Percentiles rank a stretch among this genome's conserved stretches.
phyloP scores from a whole-genome alignment of 768 basidiomycete species.

The Tylopilus vinaceipallidus region DNA sequence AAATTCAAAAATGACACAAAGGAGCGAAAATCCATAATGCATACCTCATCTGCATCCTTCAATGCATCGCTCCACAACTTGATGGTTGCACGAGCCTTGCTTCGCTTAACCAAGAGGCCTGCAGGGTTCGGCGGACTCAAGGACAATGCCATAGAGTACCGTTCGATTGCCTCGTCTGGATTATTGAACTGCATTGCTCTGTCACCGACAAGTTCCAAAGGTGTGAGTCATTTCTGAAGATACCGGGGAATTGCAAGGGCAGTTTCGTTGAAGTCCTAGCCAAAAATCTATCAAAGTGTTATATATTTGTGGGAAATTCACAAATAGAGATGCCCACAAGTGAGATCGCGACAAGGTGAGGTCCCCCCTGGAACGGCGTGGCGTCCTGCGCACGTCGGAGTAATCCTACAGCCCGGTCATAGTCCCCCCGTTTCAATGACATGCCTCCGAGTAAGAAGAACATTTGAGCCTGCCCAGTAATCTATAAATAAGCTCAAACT shows the following conservation, averaged over 20 bases:
- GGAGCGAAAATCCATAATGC: no score
- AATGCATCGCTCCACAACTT: constrained; percentile 8
- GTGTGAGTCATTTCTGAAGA: no score
- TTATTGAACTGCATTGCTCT: neutral
- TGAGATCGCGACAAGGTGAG: constrained; percentile 3
- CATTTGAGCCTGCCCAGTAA: constrained; percentile 8
- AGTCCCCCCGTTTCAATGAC: neutral
- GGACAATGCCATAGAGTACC: neutral
- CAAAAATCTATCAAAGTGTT: constrained; percentile 2
- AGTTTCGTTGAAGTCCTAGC: constrained; percentile 8
- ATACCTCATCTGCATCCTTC: constrained; percentile 13
- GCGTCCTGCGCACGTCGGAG: neutral
- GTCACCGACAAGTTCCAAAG: no score
- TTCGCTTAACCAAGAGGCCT: neutral
- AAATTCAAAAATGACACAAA: neutral
- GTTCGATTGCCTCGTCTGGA: constrained; percentile 1
- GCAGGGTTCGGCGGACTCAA: neutral
- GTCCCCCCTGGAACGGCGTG: neutral
- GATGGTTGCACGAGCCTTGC: neutral
- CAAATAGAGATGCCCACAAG: constrained; percentile 1
- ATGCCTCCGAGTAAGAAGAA: neutral
- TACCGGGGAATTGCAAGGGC: neutral
- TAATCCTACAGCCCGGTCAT: neutral
- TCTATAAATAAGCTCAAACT: neutral
- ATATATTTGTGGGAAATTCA: no score